These are phyloP conservation scores for Fusarium sp. DNA, from an alignment of 2,329 filamentous ascomycete species.

Conservation along the genomic window DNA sequence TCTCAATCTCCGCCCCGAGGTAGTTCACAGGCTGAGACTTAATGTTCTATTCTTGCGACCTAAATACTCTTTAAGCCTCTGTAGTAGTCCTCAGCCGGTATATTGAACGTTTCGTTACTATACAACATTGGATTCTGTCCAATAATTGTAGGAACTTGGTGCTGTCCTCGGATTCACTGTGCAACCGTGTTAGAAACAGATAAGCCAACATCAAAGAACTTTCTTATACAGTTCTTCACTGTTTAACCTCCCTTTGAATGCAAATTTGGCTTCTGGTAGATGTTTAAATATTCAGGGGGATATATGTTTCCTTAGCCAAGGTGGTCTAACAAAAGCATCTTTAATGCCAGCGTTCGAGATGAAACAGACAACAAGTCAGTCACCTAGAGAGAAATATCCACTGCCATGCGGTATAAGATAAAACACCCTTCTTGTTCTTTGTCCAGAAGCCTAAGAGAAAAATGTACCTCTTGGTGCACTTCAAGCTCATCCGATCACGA, in stretches of 20 bases:
- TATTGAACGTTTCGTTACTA: not conserved
- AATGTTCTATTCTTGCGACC: not conserved
- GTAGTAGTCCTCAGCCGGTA: fast-evolving
- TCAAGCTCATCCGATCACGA: not conserved
- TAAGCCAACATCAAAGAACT: not conserved
- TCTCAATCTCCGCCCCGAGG: not conserved
- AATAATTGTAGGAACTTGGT: not conserved
- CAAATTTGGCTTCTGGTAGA: not conserved
- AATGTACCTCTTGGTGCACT: not conserved
- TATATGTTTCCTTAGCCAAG: too few species aligned
- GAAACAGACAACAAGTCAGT: not conserved
- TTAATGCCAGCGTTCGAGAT: not conserved
- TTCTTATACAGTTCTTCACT: not conserved
- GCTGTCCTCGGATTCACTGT: not conserved
- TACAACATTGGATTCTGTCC: not conserved
- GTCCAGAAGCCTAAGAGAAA: too few species aligned
- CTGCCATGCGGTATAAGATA: not conserved
- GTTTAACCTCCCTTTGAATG: fast-evolving
- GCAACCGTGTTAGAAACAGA: not conserved
- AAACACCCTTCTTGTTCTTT: too few species aligned
- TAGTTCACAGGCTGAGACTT: not conserved
- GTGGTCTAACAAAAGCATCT: too few species aligned
- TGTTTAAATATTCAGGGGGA: not conserved
- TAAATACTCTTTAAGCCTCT: too few species aligned
- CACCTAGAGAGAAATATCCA: not conserved